Percentiles rank a stretch among this genome's conserved stretches.
These are phyloP conservation scores for Globisporangium paroecandrum DNA, from an alignment of 352 stramenopile genomes.

Conservation along the genomic window DNA sequence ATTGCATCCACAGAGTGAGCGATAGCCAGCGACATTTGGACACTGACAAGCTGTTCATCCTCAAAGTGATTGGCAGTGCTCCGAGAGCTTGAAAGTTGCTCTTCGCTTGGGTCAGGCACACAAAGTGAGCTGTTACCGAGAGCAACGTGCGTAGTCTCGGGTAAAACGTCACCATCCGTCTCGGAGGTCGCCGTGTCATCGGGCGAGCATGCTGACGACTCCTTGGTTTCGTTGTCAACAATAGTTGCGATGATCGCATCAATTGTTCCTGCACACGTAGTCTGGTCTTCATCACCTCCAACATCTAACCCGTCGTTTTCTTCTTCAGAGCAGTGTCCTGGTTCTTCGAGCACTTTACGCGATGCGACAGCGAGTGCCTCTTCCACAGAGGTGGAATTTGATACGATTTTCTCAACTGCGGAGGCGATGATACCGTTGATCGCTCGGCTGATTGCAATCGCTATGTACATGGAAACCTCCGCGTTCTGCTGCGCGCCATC, in stretches of 20 bases:
- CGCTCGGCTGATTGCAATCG: slow-evolving; percentile 28
- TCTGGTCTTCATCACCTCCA: background rate
- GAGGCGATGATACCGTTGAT: slow-evolving; percentile 30
- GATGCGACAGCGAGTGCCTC: background rate
- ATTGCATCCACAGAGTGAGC: slow-evolving; percentile 27
- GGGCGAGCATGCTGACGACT: background rate
- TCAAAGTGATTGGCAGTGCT: background rate
- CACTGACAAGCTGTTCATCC: slow-evolving; percentile 10
- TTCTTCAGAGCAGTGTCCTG: background rate
- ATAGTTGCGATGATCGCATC: background rate
- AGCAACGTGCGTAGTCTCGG: background rate
- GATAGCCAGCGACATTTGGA: slow-evolving; percentile 27
- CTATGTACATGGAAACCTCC: slow-evolving; percentile 23
- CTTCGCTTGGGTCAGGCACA: background rate
- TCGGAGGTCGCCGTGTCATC: background rate
- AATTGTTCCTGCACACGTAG: background rate
- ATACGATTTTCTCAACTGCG: slow-evolving; percentile 25
- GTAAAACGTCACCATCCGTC: background rate
- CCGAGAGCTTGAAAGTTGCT: background rate
- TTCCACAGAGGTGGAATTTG: slow-evolving; percentile 11
- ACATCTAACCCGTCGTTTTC: background rate
- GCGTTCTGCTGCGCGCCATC: slow-evolving; percentile 5
- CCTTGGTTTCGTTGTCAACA: background rate
- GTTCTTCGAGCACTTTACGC: background rate
- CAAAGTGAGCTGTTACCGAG: background rate